Base-by-base conservation (phyloP, 1,139 yeast genomes). In the Protomyces inundatus region DNA sequence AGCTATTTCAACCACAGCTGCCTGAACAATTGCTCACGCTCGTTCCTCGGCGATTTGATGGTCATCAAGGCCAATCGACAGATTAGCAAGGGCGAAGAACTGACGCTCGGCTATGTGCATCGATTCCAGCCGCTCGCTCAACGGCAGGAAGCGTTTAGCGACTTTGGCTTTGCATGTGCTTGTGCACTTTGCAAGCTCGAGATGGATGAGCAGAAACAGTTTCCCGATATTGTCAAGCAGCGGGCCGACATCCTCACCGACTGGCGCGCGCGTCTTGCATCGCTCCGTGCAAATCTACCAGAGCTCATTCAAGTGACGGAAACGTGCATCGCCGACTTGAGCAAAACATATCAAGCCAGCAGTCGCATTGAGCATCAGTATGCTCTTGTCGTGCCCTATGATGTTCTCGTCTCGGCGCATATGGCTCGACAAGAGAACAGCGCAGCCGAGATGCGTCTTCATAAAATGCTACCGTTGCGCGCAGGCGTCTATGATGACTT, bases 1-100 rank as follows among this genome's bases (percentile, higher is more conserved):
- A 58, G 62, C 52, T 58, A 52, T 23, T 58, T 58, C 56, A 58
- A 58, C n/a, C 62, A 58, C 45, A 51, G 56, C 39, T 58, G 62
- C 46, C 45, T 58, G 12, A 51, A 58, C 53, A 58, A 58, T 23
- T 58, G 62, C 45, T 45, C 56, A 9, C 34, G 62, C 12, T n/a
- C 48, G 9, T 58, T 58, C 12, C 7, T 58, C 30, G 54, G 54
- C 4, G 54, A 58, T 23, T 14, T 58, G 7, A 39, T 58, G 51
- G 36, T 58, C 56, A 58, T 58, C 53, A 58, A 58, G 54, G 53
- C 62, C 10, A 32, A 48, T 12, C 40, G 56, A 5, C 42, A 52
- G 12, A 52, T 58, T 10, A 36, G 6, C 16, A 39, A 37, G 9
- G 62, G 54, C 5, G 62, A 58, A 42, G 62, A 58, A 12, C 33